Evolutionary conservation across 1,284 basidiomycete species (phyloP).

Genomic region (Cutaneotrichosporon spelunceum): DNA sequence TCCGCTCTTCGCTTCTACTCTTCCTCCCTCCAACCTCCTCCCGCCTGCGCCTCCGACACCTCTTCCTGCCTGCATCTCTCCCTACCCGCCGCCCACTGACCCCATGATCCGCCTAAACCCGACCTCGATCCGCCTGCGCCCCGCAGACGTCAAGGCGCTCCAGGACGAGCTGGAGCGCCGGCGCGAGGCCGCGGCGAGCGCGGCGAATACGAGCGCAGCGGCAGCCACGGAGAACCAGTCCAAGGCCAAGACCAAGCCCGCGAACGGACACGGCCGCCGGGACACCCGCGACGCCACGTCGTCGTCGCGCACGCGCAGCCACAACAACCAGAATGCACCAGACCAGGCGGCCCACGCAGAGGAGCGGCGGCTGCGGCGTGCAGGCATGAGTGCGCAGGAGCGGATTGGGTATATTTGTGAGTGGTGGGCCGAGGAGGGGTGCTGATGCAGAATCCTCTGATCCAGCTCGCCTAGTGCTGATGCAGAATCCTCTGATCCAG

Average conservation of each 20-base stretch:
- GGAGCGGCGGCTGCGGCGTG: constrained; percentile 14
- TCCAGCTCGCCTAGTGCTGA: too few species aligned
- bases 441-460: background rate
- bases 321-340: constrained; percentile 8
- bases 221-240: too few species aligned
- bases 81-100: background rate
- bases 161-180: constrained; percentile 44
- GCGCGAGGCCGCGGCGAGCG: constrained; percentile 18
- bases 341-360: constrained; percentile 12
- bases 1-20: too few species aligned
- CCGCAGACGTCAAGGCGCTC: constrained; percentile 43
- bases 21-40: background rate
- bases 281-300: too few species aligned
- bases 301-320: background rate
- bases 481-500: background rate
- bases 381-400: constrained; percentile 16
- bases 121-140: constrained; percentile 44
- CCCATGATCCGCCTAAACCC: constrained; percentile 49
- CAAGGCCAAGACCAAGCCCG: too few species aligned
- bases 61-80: background rate
- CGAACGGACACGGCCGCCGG: too few species aligned
- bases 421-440: background rate
- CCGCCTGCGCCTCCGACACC: too few species aligned
- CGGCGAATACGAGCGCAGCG: background rate
- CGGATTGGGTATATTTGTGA: constrained; percentile 12